Evolutionary conservation across 106 monocot species (phyloP).

Genomic region (Cymbidium sinense): DNA sequence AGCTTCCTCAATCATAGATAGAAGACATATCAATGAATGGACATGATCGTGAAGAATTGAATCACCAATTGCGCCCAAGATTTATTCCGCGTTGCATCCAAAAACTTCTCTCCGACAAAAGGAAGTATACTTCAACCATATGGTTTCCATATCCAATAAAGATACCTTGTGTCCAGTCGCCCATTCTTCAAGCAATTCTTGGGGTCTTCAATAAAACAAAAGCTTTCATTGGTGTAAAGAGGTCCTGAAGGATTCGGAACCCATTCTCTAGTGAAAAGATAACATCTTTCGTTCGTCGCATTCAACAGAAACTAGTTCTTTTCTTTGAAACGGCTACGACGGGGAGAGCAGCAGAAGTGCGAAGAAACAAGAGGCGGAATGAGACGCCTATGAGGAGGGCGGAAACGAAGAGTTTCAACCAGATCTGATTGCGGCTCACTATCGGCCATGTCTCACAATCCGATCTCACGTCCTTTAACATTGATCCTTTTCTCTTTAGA

Average conservation of each 20-base stretch:
- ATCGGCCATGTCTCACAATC: no score
- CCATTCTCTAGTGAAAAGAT: constrained; percentile 63
- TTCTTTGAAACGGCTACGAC: no score
- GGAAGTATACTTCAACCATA: constrained; percentile 34
- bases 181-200: constrained; percentile 75
- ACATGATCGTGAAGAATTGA: constrained; percentile 72
- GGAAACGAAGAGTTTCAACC: no score
- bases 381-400: no score
- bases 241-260: constrained; percentile 40
- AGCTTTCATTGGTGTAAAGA: constrained; percentile 53
- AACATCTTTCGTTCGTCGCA: constrained; percentile 39
- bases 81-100: constrained; percentile 47
- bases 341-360: no score
- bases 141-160: constrained; percentile 76
- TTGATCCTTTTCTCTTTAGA: no score
- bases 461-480: no score
- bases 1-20: constrained; percentile 51
- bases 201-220: constrained; percentile 41
- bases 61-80: constrained; percentile 62
- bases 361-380: no score
- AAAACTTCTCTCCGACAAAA: constrained; percentile 47
- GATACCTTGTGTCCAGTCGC: constrained; percentile 47
- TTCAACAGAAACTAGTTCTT: no score
- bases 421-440: no score
- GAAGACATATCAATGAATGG: constrained; percentile 63